Conservation (phyloP, 139 green algal species). For the Coelastrella sp. region DNA sequence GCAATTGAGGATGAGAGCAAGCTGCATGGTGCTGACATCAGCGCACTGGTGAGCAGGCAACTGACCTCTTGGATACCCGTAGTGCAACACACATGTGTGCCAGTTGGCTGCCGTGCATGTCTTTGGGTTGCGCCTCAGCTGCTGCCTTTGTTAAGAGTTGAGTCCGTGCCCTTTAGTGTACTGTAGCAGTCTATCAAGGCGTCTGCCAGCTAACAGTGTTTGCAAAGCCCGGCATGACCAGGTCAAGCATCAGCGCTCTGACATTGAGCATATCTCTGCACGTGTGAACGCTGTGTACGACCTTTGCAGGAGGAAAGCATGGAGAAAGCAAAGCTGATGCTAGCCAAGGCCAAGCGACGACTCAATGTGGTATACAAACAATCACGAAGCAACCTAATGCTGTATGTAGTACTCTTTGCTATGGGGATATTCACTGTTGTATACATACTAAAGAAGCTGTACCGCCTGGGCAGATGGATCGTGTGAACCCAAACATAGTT, state of each 20-base stretch:
- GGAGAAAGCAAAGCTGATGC: slow-evolving; percentile 47
- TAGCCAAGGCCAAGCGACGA: slow-evolving; percentile 12
- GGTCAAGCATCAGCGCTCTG: neutral
- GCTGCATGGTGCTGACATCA: slow-evolving; percentile 36
- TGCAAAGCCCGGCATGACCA: neutral
- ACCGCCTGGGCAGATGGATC: slow-evolving; percentile 12
- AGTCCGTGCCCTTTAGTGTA: too few species aligned
- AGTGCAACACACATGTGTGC: too few species aligned
- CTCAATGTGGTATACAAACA: slow-evolving; percentile 43
- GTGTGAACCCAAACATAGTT: neutral
- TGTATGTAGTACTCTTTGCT: slow-evolving; percentile 48
- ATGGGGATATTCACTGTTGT: slow-evolving; percentile 37
- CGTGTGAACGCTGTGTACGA: neutral
- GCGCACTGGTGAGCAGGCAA: slow-evolving; percentile 20
- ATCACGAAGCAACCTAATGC: slow-evolving; percentile 46
- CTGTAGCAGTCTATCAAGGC: too few species aligned
- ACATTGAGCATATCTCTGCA: too few species aligned
- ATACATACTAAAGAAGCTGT: slow-evolving; percentile 42
- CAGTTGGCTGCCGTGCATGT: neutral
- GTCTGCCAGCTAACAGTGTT: neutral
- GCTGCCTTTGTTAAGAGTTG: too few species aligned
- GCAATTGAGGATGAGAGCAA: slow-evolving; percentile 50
- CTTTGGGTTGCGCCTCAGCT: too few species aligned
- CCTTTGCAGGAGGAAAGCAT: slow-evolving; percentile 46
- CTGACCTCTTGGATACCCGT: too few species aligned